Base-by-base conservation (phyloP, 202 grass and related monocot genomes). In the Cymbopogon flexuosus region DNA sequence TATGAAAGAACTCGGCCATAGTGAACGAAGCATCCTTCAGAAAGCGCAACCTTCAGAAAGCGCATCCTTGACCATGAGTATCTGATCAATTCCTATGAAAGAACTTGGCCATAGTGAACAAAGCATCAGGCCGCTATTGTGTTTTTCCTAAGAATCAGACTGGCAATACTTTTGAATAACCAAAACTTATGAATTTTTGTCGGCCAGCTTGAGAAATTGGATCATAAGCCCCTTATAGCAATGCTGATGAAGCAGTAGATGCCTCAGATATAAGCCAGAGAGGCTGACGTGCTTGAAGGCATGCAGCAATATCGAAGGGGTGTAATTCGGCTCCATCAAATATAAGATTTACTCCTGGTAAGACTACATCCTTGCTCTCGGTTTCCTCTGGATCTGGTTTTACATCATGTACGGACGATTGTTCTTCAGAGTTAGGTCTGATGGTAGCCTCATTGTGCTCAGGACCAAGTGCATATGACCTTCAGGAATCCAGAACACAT, bases 241-340 rank as follows among this genome's bases (percentile, higher is more conserved):
- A 10, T 58, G 56, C 75, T 6, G 90, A 84, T 58, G 96, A 91
- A 57, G 87, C 83, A 10, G 80, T 70, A 56, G 92, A 93, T 54
- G 96, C 90, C 75, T 99, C 96, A 10, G 96, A 87, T 78, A 99
- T 91, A 60, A 99, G 79, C 79, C 81, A 87, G 54, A 95, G 51
- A 62, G 96, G 96, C 79, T 95, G 96, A 4, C 88, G 88, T 40
- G 88, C 92, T 88, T 99, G 96, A 88, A 99, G 91, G 79, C 92
- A 99, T 80, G 84, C 92, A 80, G 76, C 80, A 1, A 95, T 85
- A 83, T 99, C 92, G 58, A 99, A 99, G n/a, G 92, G 90, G 61
- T 90, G 86, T 75, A 95, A 82, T 76, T 89, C 81, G 36, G 74
- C 85, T 34, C 92, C 92, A 61, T 93, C 96, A 80, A 99, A 99